Evolutionary conservation across 2,329 filamentous ascomycete genomes (phyloP).

Genomic region (Diaporthe sp.): DNA sequence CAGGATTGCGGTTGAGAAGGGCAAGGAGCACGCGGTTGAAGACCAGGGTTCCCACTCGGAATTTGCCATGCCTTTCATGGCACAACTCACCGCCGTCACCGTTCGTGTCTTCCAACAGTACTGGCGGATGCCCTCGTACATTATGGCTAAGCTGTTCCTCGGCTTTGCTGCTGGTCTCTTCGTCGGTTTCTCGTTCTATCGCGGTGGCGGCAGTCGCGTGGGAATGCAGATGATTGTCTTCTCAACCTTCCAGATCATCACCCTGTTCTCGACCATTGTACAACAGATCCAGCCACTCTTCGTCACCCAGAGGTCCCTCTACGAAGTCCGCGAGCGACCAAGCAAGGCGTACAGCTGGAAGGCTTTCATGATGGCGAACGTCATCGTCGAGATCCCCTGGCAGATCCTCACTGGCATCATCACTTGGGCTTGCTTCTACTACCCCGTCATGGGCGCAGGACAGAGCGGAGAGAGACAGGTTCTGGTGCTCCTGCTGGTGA

Average conservation of each 20-base stretch:
- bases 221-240: slow-evolving; percentile 84
- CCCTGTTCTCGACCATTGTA: slow-evolving; percentile 78
- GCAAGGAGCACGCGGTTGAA: slow-evolving; percentile 39
- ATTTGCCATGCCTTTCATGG: slow-evolving; percentile 80
- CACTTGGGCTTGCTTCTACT: slow-evolving; percentile 77
- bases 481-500: slow-evolving; percentile 73
- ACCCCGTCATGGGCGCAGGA: slow-evolving; percentile 64
- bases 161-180: slow-evolving; percentile 74
- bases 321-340: slow-evolving; percentile 82
- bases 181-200: slow-evolving; percentile 80
- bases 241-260: slow-evolving; percentile 80
- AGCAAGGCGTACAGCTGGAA: slow-evolving; percentile 82
- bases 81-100: slow-evolving; percentile 75
- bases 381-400: slow-evolving; percentile 80
- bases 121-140: slow-evolving; percentile 84
- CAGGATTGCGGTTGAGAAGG: slow-evolving; percentile 67
- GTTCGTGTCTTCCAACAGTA: slow-evolving; percentile 83
- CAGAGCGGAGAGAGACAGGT: slow-evolving; percentile 68
- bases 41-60: slow-evolving; percentile 63
- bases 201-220: slow-evolving; percentile 65
- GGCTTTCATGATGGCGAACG: slow-evolving; percentile 78
- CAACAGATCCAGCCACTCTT: slow-evolving; percentile 84
- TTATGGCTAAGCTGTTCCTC: slow-evolving; percentile 79
- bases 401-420: slow-evolving; percentile 74
- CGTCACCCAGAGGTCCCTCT: slow-evolving; percentile 78